These are phyloP conservation scores for Eragrostis nindensis DNA, from an alignment of 176 grass and related monocot species.

Conservation along the genomic window DNA sequence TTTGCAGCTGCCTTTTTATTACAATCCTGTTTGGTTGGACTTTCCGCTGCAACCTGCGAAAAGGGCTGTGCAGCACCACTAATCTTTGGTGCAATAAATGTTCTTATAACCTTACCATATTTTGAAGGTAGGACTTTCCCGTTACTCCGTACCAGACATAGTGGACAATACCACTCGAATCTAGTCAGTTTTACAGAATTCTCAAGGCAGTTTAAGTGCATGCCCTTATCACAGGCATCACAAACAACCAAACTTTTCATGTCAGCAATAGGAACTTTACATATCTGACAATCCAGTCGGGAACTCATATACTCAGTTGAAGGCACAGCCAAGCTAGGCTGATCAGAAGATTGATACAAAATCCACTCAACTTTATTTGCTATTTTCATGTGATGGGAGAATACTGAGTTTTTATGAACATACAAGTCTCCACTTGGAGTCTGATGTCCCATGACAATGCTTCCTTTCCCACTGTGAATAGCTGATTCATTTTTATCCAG, in stretches of 20 bases:
- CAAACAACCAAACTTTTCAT: constrained; percentile 69
- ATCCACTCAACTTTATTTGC: constrained; percentile 50
- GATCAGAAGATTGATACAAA: constrained; percentile 42
- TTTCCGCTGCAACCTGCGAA: constrained; percentile 34
- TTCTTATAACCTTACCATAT: constrained; percentile 82
- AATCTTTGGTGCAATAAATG: constrained; percentile 43
- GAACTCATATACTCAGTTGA: constrained; percentile 74
- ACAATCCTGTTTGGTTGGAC: constrained; percentile 42
- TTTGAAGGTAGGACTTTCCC: constrained; percentile 70
- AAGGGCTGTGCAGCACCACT: constrained; percentile 17
- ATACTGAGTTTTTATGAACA: constrained; percentile 50
- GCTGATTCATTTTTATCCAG: constrained; percentile 37
- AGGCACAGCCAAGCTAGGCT: constrained; percentile 57
- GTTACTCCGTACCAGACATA: constrained; percentile 54
- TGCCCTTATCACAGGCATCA: constrained; percentile 77
- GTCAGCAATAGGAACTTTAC: constrained; percentile 51
- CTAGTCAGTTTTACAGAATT: constrained; percentile 47
- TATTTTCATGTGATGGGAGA: constrained; percentile 56
- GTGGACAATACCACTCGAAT: constrained; percentile 74
- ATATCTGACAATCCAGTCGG: constrained; percentile 62
- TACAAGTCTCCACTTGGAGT: constrained; percentile 35
- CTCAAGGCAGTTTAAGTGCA: constrained; percentile 69
- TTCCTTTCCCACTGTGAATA: constrained; percentile 39
- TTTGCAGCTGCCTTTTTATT: constrained; percentile 40
- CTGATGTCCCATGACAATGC: constrained; percentile 50